Evolutionary conservation across 2,329 filamentous ascomycete species (phyloP), one percentile per base, ranked within the genome.

Genomic region (Calonectria pseudoturangicola): DNA sequence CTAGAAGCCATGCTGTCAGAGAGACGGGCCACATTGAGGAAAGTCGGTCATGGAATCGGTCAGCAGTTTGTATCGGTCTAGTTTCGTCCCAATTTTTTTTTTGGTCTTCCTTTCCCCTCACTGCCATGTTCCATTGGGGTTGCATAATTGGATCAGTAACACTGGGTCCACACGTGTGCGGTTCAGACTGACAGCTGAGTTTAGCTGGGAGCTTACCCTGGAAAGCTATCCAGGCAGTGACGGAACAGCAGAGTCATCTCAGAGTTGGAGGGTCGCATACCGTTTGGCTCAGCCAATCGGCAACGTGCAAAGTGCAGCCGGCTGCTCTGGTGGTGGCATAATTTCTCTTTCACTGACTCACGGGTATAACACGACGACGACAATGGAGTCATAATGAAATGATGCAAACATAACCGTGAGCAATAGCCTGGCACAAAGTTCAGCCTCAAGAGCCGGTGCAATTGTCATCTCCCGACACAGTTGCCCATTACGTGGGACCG

Each of bases 341-440:
- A 63, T 50, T n/a, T 65, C 47, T 63, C n/a, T 7, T 25, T 3
- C 21, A 47, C 67, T 68, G 70, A 72, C 56, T 72, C 70, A 72
- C 50, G 64, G 27, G 45, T 36, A 50, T 45, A 50, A 54, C 58
- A 50, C 41, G 45, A 25, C 41, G 45, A 25, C 51, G 48, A 30
- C 33, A 25, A 28, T 47, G 43, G 39, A 62, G 63, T 67, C 45
- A 66, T 41, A 43, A 33, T 47, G 54, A 54, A 50, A 66, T 51
- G 50, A 54, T 43, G 54, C 5, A 13, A 27, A 48, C 28, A 25
- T 56, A 27, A 56, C 18, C 15, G 50, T 56, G 48, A 51, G 41
- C 27, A 58, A 63, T 21, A 4, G n/a, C 30, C 50, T 56, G 12
- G 21, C 33, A 51, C 33, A 54, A 64, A 39, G 43, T 48, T 50